phyloP scores from a whole-genome alignment of 768 basidiomycete species.

The Leccinum variicolor region DNA sequence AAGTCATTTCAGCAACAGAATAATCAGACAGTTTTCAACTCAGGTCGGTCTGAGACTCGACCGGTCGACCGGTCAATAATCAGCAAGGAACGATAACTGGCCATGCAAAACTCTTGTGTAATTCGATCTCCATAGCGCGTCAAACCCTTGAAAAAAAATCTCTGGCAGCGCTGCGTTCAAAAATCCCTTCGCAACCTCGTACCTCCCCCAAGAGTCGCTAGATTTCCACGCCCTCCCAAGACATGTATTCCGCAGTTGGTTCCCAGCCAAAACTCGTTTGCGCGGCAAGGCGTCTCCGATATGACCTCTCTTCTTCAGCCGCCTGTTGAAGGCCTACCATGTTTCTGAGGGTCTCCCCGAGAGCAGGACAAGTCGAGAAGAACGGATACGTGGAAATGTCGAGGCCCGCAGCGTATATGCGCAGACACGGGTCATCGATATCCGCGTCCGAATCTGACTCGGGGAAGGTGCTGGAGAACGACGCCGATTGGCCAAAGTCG shows the following conservation, averaged over 20 bases:
- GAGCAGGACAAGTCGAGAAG: not conserved
- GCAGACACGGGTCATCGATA: not conserved
- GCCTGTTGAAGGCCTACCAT: not conserved
- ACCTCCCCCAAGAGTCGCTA: not conserved
- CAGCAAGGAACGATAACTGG: too few species aligned
- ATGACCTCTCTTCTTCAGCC: not conserved
- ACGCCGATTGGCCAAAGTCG: not conserved
- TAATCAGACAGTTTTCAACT: too few species aligned
- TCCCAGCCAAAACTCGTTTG: conserved; percentile 3
- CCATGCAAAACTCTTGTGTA: too few species aligned
- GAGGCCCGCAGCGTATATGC: not conserved
- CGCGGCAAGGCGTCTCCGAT: not conserved
- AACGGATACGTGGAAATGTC: conserved; percentile 4
- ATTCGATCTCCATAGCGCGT: too few species aligned
- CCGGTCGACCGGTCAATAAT: too few species aligned
- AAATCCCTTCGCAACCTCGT: too few species aligned
- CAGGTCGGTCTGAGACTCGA: too few species aligned
- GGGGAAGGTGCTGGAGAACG: not conserved
- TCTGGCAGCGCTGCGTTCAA: too few species aligned
- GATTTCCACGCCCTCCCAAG: conserved; percentile 5
- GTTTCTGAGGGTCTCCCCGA: not conserved
- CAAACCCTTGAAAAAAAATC: too few species aligned
- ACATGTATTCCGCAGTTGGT: not conserved
- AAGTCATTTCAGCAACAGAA: too few species aligned
- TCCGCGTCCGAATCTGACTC: not conserved